Conservation (phyloP, 2,329 filamentous ascomycete genomes). For the Ceratocystis cacaofunesta region DNA sequence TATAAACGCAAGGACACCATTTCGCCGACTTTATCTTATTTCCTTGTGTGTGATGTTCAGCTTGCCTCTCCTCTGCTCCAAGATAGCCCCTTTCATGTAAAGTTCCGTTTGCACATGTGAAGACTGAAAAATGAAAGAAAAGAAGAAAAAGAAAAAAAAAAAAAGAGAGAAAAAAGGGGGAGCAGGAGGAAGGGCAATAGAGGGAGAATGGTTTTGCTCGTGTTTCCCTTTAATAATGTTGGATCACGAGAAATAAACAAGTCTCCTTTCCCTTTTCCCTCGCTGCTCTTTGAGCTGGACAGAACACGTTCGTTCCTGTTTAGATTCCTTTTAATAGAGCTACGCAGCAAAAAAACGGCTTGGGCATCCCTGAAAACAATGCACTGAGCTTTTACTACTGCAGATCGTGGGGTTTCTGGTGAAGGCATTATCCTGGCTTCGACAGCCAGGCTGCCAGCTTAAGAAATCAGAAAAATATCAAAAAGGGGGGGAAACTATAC, state of each 20-base stretch:
- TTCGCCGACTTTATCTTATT: background rate
- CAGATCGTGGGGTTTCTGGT: background rate
- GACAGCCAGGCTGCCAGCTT: background rate
- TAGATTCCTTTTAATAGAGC: background rate
- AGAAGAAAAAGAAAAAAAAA: background rate
- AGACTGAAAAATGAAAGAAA: background rate
- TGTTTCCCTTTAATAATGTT: background rate
- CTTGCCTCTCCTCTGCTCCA: background rate
- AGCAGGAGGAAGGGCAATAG: background rate
- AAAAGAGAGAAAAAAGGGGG: background rate
- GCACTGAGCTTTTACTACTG: background rate
- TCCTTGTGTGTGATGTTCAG: background rate
- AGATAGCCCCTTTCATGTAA: background rate
- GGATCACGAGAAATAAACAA: background rate
- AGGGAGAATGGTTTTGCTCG: background rate
- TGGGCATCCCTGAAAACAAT: background rate
- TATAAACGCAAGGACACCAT: background rate
- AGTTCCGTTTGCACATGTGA: background rate
- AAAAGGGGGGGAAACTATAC: background rate
- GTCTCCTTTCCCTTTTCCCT: background rate
- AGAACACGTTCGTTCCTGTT: background rate
- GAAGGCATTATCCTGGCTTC: background rate
- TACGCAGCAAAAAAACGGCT: background rate
- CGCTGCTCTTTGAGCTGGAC: background rate
- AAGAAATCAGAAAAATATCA: background rate